phyloP scores from a whole-genome alignment of 2,329 filamentous ascomycete genomes.

The Ophiocordyceps robertsii region DNA sequence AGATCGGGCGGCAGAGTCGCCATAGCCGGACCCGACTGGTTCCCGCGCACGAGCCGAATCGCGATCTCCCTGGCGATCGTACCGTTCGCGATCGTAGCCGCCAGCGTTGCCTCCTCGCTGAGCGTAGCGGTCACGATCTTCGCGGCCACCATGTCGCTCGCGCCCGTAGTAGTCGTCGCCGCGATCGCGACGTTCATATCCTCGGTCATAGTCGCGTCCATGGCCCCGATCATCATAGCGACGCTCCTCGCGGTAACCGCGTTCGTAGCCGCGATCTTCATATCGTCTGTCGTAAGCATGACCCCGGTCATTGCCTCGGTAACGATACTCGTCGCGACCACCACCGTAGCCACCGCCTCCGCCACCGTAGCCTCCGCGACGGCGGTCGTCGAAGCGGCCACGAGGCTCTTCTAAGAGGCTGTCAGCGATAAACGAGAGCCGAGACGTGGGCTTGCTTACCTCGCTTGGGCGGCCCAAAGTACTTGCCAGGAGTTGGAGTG shows the following conservation, averaged over 20 bases:
- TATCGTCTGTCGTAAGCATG: conserved; percentile 32
- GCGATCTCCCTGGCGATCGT: conserved; percentile 31
- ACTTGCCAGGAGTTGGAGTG: conserved; percentile 95
- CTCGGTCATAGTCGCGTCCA: conserved; percentile 45
- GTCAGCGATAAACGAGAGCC: background rate
- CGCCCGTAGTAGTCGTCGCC: conserved; percentile 25
- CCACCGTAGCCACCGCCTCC: conserved; percentile 27
- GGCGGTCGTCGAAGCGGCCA: conserved; percentile 45
- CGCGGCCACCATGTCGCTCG: conserved; percentile 27
- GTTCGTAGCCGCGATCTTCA: conserved; percentile 33
- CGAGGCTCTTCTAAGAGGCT: conserved; percentile 19
- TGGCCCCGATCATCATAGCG: conserved; percentile 32
- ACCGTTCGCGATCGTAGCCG: conserved; percentile 34
- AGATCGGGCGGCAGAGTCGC: conserved; percentile 27
- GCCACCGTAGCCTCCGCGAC: conserved; percentile 45
- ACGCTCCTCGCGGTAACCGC: conserved; percentile 34
- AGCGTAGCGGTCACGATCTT: conserved; percentile 31
- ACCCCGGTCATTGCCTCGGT: conserved; percentile 30
- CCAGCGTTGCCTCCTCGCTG: conserved; percentile 21
- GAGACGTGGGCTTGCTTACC: conserved; percentile 42
- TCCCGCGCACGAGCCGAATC: conserved; percentile 26
- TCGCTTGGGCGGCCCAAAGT: conserved; percentile 96
- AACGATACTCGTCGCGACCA: conserved; percentile 42
- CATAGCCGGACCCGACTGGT: conserved; percentile 22
- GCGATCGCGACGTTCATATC: conserved; percentile 35